Evolutionary conservation across 2,329 filamentous ascomycete genomes (phyloP).

Genomic region (Truncatella angustata): DNA sequence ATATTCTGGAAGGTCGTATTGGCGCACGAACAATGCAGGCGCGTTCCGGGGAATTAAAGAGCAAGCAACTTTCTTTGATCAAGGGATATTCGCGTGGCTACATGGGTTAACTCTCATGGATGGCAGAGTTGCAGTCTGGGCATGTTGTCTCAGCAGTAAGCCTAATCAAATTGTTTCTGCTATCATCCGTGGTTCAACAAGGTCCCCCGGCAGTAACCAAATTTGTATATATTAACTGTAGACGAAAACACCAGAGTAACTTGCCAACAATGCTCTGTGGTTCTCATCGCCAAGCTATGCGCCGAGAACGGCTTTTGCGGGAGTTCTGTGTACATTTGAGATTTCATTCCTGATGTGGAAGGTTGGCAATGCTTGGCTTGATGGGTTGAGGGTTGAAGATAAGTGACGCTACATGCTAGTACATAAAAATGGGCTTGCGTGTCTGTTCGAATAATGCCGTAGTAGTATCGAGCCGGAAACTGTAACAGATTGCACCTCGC

Average conservation of each 20-base stretch:
- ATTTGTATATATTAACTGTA: neutral
- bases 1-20: constrained; percentile 4
- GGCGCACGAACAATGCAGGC: neutral
- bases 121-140: no score
- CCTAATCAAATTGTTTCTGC: no score
- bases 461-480: neutral
- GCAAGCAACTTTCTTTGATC: no score
- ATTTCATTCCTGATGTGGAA: neutral
- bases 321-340: neutral
- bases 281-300: neutral
- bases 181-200: no score
- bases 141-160: neutral
- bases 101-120: no score
- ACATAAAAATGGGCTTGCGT: no score
- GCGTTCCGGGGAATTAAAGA: neutral
- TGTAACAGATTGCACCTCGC: neutral
- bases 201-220: no score
- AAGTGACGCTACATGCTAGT: no score
- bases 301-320: neutral
- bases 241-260: neutral
- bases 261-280: neutral
- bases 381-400: no score
- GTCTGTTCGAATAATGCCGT: no score
- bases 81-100: no score
- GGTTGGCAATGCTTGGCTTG: neutral